Conservation (phyloP, 2,329 filamentous ascomycete genomes). For the Fusarium tuaranense region DNA sequence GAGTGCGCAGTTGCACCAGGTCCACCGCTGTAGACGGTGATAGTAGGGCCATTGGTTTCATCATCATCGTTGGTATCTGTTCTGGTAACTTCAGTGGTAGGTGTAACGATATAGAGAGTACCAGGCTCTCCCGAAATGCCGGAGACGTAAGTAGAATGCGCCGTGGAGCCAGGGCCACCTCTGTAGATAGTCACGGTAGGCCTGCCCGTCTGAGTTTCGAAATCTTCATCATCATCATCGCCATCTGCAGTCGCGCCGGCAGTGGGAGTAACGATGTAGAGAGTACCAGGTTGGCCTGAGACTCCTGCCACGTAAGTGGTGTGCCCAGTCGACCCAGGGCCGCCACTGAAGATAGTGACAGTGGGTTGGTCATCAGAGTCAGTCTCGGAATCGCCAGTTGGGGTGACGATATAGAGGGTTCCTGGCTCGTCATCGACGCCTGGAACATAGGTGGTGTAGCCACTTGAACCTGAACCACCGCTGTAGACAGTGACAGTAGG, state of each 20-base stretch:
- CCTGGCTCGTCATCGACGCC: not conserved
- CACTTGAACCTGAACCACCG: not conserved
- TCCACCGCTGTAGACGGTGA: slow-evolving; percentile 13
- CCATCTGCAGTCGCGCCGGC: not conserved
- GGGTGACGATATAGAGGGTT: slow-evolving; percentile 17
- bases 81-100: not conserved
- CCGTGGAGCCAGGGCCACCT: not conserved
- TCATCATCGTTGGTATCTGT: not conserved
- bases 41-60: not conserved
- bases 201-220: not conserved
- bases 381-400: not conserved
- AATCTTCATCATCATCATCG: not conserved
- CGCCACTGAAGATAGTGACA: slow-evolving; percentile 10
- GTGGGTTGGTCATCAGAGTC: not conserved
- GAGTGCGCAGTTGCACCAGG: not conserved
- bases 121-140: not conserved
- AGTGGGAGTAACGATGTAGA: slow-evolving; percentile 19
- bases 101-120: slow-evolving; percentile 1
- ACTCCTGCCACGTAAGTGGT: not conserved
- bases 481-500: slow-evolving; percentile 19
- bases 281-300: slow-evolving; percentile 3
- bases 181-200: not conserved
- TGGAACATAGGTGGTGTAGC: slow-evolving; percentile 1
- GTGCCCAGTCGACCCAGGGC: not conserved
- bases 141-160: not conserved